Evolutionary conservation across 306 rosid species (phyloP), one percentile per base, ranked within the genome.

Genomic region (Parietaria judaica): DNA sequence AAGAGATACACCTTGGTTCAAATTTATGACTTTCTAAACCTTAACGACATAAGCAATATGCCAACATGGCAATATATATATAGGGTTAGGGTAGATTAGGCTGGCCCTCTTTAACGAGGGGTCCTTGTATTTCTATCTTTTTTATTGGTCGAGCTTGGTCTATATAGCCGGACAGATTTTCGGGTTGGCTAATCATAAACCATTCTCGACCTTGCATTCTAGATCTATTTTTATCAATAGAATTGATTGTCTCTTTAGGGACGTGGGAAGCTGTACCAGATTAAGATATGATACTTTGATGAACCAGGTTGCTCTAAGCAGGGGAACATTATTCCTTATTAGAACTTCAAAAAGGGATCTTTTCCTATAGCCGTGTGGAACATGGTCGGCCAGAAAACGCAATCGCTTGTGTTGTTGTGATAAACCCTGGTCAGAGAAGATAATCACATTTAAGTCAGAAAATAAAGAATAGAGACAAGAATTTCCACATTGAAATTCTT

Each of bases 231-330:
- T 23, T 23, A 23, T 23, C 31, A 23, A 23, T 23, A 23, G 31
- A 0, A 23, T 23, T 23, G 31, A 23, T 23, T 23, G 31, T 23
- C 31, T 23, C 31, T 23, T 23, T 12, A 47, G 64, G 58, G 11
- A 8, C 59, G 14, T 46, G 11, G 52, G 77, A 43, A 59, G 54
- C 55, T 56, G 36, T 76, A 92, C 98, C 96, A 86, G 96, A 84
- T 92, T 88, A 54, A 92, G 95, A 70, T 86, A 88, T 56, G 83
- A 79, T 56, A 92, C 89, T 83, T 88, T 92, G 56, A 88, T 78
- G 82, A 86, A 82, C 98, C 98, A 92, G 56, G 95, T 88, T 56
- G 98, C 98, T 84, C 90, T 86, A 50, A 92, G 80, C 77, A 92
- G 81, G 14, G 99, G 96, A 67, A 92, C 96, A 76, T 92, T 88